Evolutionary conservation across 2,329 filamentous ascomycete species (phyloP), one percentile per base, ranked within the genome.

Genomic region (Cucurbitaria berberidis): DNA sequence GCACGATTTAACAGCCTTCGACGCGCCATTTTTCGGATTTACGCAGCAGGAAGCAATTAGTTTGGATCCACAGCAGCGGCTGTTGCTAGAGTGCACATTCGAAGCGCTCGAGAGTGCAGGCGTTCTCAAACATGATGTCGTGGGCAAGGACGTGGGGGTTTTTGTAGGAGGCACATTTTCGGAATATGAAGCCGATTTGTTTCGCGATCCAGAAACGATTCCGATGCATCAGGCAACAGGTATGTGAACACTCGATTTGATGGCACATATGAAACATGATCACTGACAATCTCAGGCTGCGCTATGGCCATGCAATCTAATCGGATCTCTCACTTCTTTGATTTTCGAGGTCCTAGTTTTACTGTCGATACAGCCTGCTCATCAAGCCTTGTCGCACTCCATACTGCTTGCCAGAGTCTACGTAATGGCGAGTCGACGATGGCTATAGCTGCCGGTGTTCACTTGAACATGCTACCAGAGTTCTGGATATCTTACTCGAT

Each of bases 101-200:
- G 70, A 77, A 55, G 73, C 76, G 0, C 58, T 84, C 0, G 77
- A 79, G 41, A 74, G 65, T 49, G 74, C 66, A 13, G 74, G 72
- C 8, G 53, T 73, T 0, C 60, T 66, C 2, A 62, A 66, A 30
- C 67, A 72, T 15, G 48, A 63, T 3, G 55, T 68, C 1, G 51
- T 70, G 7, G 71, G 73, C 11, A 66, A 63, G 26, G 55, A 67
- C 35, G 57, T 67, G 5, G 66, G 63, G 7, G 64, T 67, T 18
- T 73, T 68, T 44, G 55, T 68, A 4, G 69, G 69, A 1, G 57
- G 55, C 3, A 60, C 53, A 6, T 60, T 57, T 30, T 57, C 57
- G 0, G 70, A 73, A 45, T 70, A 68, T 34, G 60, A 68, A 19
- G 55, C 55, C 5, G 62, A 66, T 22, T 42, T 64, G 11, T 63